Evolutionary conservation across 192 early-diverging fungal genomes (phyloP), one percentile per base, ranked within the genome.

Genomic region (Phlyctochytrium arcticum): DNA sequence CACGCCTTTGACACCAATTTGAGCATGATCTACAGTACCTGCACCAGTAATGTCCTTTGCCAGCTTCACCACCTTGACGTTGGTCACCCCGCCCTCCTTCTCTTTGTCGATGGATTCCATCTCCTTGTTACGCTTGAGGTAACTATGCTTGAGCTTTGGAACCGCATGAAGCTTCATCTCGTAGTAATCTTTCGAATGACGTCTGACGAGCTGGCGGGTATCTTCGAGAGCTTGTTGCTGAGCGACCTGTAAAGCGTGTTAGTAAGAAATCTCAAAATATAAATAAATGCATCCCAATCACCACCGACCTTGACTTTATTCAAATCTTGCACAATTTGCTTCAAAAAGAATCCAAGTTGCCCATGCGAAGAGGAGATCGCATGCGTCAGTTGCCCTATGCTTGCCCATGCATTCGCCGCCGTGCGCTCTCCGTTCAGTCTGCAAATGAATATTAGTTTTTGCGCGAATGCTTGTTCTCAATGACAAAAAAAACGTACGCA

Each of bases 21-120:
- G 26, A 33, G 8, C 29, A 27, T n/a, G n/a, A n/a, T n/a, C n/a
- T n/a, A n/a, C n/a, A n/a, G 19, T 67, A 62, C 57, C 65, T n/a
- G 65, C 57, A 44, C 23, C 31, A 6, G 57, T 23, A 5, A 64
- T 24, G 26, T 67, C 65, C 33, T 67, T 67, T 17, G 62, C 35
- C 34, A 63, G 7, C 37, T 67, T 67, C 57, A 67, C 26, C 49
- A 51, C 26, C 49, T 51, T 51, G 10, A 24, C 12, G 24, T 15
- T 51, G 12, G 12, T 9, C 9, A 51, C 15, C 7, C 58, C 58
- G 26, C 44, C 39, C 19, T 46, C 42, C 7, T 46, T 60, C n/a
- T 60, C 39, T 44, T 44, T 46, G 6, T 57, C 54, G 49, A 15
- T 9, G 7, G n/a, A 12, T 9, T 51, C 26, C 60, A 62, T 29